Percentiles rank a stretch among this genome's conserved stretches.
Evolutionary conservation across 192 early-diverging fungal genomes (phyloP).

Genomic region (Gonapodya sp.): DNA sequence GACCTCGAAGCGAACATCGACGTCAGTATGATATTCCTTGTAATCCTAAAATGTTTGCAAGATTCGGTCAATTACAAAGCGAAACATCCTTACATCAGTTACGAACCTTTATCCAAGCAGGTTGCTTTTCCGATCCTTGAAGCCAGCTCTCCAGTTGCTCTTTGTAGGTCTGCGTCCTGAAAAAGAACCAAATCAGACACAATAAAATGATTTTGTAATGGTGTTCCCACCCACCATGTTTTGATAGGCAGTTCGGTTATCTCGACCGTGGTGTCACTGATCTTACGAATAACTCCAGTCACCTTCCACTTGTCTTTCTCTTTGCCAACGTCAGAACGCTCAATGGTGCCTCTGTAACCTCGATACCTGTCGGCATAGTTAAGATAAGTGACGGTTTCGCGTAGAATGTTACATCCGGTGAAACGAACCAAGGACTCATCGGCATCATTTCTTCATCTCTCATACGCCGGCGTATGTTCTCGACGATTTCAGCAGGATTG

Average conservation of each 20-base stretch:
- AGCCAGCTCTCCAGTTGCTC: slow-evolving; percentile 70
- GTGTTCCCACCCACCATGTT: slow-evolving; percentile 62
- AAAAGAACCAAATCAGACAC: not conserved
- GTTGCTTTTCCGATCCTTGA: slow-evolving; percentile 57
- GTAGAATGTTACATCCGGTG: not conserved
- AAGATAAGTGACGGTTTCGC: not conserved
- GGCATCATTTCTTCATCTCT: slow-evolving; percentile 51
- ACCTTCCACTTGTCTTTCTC: slow-evolving; percentile 52
- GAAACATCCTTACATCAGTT: slow-evolving; percentile 33
- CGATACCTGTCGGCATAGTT: slow-evolving; percentile 41
- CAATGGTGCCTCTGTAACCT: slow-evolving; percentile 76
- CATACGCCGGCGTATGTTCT: slow-evolving; percentile 75
- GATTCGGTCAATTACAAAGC: not conserved
- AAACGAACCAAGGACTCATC: slow-evolving; percentile 74
- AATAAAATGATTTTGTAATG: not conserved
- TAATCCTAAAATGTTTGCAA: slow-evolving; percentile 36
- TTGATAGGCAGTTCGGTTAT: slow-evolving; percentile 86
- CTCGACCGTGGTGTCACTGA: slow-evolving; percentile 64
- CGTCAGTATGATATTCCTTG: slow-evolving; percentile 61
- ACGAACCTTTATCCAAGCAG: slow-evolving; percentile 49
- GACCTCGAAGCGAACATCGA: slow-evolving; percentile 53
- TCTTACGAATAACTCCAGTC: slow-evolving; percentile 54
- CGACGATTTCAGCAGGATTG: slow-evolving; percentile 77
- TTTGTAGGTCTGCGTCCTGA: slow-evolving; percentile 69
- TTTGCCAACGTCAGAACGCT: slow-evolving; percentile 18